phyloP scores from a whole-genome alignment of 495 filamentous ascomycete genomes.

The Halenospora varia region DNA sequence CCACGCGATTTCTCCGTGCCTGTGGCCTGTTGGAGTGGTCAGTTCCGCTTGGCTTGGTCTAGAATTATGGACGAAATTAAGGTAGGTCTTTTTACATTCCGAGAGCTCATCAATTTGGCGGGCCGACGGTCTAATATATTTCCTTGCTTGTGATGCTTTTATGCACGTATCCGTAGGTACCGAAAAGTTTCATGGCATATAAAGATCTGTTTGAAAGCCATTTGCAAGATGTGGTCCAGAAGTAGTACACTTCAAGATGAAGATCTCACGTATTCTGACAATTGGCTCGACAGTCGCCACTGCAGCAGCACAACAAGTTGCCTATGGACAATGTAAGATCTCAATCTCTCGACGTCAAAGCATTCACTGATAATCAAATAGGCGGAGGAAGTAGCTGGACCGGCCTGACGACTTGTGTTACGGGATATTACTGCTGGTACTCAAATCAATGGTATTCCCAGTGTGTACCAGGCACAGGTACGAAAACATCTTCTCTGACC shows the following conservation, averaged over 20 bases:
- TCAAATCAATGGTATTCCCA: conserved; percentile 29
- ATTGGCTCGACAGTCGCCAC: neutral
- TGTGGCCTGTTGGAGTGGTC: neutral
- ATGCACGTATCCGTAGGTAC: neutral
- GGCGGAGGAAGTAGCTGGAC: conserved; percentile 13
- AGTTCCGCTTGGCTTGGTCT: neutral
- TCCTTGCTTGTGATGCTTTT: neutral
- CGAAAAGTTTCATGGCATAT: too few relatives aligned
- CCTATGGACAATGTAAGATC: neutral
- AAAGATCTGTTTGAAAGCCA: neutral
- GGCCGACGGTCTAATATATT: neutral
- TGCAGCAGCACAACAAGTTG: neutral
- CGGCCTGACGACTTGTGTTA: conserved; percentile 18
- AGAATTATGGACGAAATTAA: neutral
- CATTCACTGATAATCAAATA: neutral
- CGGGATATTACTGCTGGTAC: conserved; percentile 16
- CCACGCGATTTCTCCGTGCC: neutral
- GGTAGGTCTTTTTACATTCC: neutral
- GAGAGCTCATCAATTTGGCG: neutral
- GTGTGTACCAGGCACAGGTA: conserved; percentile 14
- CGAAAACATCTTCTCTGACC: neutral
- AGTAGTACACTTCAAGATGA: neutral
- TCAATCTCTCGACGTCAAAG: neutral
- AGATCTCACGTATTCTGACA: neutral
- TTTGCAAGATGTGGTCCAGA: neutral